Conservation (phyloP, 1,139 yeast species). For the Nematodospora anomalae region DNA sequence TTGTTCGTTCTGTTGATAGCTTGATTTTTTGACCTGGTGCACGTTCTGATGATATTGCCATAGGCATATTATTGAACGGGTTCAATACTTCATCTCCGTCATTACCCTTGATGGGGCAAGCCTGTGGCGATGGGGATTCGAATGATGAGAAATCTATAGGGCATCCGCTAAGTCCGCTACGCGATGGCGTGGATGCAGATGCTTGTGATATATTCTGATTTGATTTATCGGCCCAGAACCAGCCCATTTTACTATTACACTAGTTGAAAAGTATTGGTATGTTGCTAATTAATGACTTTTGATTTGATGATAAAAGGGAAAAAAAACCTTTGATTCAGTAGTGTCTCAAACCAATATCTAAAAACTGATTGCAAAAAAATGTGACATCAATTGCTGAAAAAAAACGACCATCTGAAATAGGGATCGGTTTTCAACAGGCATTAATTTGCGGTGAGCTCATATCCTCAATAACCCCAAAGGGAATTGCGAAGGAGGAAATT, state of each 20-base stretch:
- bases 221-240: conserved; percentile 69
- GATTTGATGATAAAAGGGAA: conserved; percentile 4
- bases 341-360: background rate
- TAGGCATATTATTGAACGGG: conserved; percentile 91
- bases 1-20: conserved; percentile 79
- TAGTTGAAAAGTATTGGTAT: background rate
- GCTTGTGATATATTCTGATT: conserved; percentile 9
- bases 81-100: conserved; percentile 44
- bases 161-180: conserved; percentile 19
- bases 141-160: conserved; percentile 31
- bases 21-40: conserved; percentile 80
- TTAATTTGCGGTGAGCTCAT: too few species aligned
- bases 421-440: too few species aligned
- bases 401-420: too few species aligned
- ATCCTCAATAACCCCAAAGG: too few species aligned
- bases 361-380: background rate
- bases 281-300: conserved; percentile 4
- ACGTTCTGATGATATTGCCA: conserved; percentile 58
- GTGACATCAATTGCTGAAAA: too few species aligned
- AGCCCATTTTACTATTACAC: conserved; percentile 57
- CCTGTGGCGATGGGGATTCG: conserved; percentile 9
- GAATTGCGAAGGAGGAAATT: too few species aligned
- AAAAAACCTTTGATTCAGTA: too few species aligned
- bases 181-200: conserved; percentile 2
- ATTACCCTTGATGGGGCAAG: conserved; percentile 11